Evolutionary conservation across 2,329 filamentous ascomycete species (phyloP), one percentile per base, ranked within the genome.

Genomic region (Colletotrichum sp.): DNA sequence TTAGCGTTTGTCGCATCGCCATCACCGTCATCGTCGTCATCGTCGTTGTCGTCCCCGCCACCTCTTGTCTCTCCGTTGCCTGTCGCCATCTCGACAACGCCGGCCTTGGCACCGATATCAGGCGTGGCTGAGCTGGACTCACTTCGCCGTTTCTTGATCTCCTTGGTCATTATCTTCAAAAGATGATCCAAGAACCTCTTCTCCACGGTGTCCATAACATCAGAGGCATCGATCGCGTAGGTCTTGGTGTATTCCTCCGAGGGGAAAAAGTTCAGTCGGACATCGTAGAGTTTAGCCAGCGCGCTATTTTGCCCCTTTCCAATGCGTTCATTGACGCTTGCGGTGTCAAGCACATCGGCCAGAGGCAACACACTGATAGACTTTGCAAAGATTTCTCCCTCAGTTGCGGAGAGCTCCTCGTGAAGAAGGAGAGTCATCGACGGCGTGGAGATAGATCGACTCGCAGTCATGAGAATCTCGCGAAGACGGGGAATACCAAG

Each of bases 381-480:
- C 87, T 99, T 99, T 64, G 96, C 94, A 82, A 99, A 99, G 64
- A 90, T 91, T 80, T 96, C 92, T 11, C 92, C 92, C 70, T 96
- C 91, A 6, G 92, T 90, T 39, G 90, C 87, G 2, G 92, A 89
- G 44, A 98, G 86, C 80, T 96, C 94, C 27, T 93, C 88, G 80
- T 94, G 94, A 34, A 98, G 89, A 62, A 94, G 90, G 22, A 99
- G 88, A 1, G 95, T 97, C 95, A 98, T 98, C 7, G 93, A 92
- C 3, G 97, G 97, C 0, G 97, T 99, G 52, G 95, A 95, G 78
- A 99, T 98, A 62, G 94, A 91, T 68, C 93, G 91, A 82, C 95
- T 97, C 30, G 97, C 97, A 65, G 97, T 99, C 97, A 99, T 99
- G 79, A 99, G 91, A 81, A 99, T 98, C 90, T 99, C 97, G 87